phyloP scores from a whole-genome alignment of 257 asterid species.

The Lycium barbarum region DNA sequence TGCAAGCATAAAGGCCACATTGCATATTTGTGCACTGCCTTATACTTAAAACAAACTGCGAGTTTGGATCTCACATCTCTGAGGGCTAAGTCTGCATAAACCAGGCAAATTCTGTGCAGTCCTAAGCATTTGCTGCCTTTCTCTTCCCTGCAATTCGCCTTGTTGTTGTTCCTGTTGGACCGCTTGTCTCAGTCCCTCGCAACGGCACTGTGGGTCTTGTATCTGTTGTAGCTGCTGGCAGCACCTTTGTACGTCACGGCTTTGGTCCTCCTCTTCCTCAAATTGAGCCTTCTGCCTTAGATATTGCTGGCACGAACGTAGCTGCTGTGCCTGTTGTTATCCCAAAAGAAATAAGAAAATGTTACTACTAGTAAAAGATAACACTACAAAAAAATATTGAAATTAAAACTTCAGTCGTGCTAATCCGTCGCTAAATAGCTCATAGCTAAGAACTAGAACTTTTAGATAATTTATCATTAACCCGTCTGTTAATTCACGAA shows the following conservation, averaged over 20 bases:
- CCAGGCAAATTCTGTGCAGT: conserved; percentile 54
- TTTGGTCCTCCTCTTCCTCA: not conserved
- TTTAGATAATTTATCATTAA: too few relatives aligned
- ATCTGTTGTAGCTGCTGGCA: conserved; percentile 55
- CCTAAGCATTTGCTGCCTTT: conserved; percentile 52
- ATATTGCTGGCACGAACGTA: conserved; percentile 46
- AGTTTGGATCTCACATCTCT: conserved; percentile 35
- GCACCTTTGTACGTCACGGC: conserved; percentile 42
- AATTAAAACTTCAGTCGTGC: too few relatives aligned
- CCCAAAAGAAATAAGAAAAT: too few relatives aligned
- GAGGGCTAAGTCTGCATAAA: conserved; percentile 55
- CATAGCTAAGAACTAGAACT: too few relatives aligned
- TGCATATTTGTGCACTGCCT: not conserved
- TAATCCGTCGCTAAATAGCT: too few relatives aligned
- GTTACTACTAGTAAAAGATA: too few relatives aligned
- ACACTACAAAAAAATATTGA: too few relatives aligned
- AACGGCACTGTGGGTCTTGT: conserved; percentile 42
- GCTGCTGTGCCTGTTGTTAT: conserved; percentile 34
- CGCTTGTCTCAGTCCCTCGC: conserved; percentile 50
- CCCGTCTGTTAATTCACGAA: too few relatives aligned
- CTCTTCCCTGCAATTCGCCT: conserved; percentile 42
- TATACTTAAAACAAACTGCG: not conserved
- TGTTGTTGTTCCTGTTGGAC: conserved; percentile 30
- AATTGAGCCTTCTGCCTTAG: conserved; percentile 46
- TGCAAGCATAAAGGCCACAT: not conserved